Base-by-base conservation (phyloP, 176 grass and related monocot species). In the Oryza meyeriana region DNA sequence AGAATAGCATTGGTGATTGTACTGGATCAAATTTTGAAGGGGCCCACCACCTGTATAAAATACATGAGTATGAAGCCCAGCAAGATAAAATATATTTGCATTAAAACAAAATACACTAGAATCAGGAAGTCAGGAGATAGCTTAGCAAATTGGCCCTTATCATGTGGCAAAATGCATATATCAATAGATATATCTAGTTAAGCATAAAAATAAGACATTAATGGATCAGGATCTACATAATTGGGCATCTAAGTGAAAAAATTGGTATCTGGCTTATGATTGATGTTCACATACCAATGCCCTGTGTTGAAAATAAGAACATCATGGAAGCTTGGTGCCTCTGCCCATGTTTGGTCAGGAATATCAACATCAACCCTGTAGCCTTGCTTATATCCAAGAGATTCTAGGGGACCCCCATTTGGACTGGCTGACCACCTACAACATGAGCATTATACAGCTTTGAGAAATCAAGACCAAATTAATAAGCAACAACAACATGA, bases 261-360 rank as follows among this genome's bases (percentile, higher is more conserved):
- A 69, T 26, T 22, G 33, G 1, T 66, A 58, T 71, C n/a, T 64
- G 11, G 59, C 28, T 72, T 35, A 71, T 29, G 40, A 64, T 26
- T 28, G 18, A 26, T 18, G 14, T 71, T 34, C 22, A 58, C 83
- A 25, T 80, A 95, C 96, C 93, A 98, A 72, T 98, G 96, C 35
- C 96, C 96, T 36, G 96, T 98, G 79, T 95, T 98, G 72, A 98
- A 95, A 45, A 98, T 86, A 61, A 98, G 88, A 91, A 98, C 68
- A 82, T 98, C 84, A 93, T 98, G 96, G 79, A 95, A 98, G 57
- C 72, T 81, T 58, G 62, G 86, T 85, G 93, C 89, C 44, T 93
- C 85, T 48, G 67, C 69, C 96, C 96, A 98, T 87, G 92, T 90
- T 33, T 89, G 92, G 16, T 95, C 96, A 8, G 96, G 87, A 83